Percentiles rank a stretch among this genome's conserved stretches.
These are phyloP conservation scores for Acephala macrosclerotiorum DNA, from an alignment of 2,329 filamentous ascomycete genomes.

Conservation along the genomic window DNA sequence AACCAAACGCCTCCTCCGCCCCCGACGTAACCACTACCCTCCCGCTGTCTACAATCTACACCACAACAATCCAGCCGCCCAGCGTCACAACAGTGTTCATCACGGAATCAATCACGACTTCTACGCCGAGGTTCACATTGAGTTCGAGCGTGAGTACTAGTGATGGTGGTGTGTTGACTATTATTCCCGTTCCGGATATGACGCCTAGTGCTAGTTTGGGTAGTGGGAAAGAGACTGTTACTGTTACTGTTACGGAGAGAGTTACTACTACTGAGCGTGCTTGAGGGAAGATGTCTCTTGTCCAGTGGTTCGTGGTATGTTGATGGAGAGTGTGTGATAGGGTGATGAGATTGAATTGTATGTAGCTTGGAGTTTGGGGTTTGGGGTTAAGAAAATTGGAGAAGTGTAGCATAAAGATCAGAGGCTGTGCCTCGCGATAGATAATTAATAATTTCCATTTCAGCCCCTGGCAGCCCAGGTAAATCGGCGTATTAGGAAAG, in stretches of 20 bases:
- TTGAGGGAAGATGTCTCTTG: neutral
- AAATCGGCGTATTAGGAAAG: too few relatives aligned
- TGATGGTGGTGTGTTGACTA: constrained; percentile 1
- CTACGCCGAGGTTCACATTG: neutral
- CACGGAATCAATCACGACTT: neutral
- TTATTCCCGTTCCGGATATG: constrained; percentile 17
- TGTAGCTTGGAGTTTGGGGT: neutral
- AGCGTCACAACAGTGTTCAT: neutral
- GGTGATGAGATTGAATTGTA: too few relatives aligned
- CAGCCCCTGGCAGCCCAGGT: neutral
- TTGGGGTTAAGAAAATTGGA: neutral
- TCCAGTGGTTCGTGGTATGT: neutral
- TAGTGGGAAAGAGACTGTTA: constrained; percentile 25
- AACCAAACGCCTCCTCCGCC: neutral
- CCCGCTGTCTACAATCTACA: constrained; percentile 3
- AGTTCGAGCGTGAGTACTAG: neutral
- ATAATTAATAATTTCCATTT: neutral
- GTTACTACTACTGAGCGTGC: constrained; percentile 25
- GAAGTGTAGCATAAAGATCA: neutral
- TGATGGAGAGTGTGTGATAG: neutral
- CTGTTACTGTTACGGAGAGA: constrained; percentile 25
- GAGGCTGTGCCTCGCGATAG: neutral
- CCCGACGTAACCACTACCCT: constrained; percentile 9
- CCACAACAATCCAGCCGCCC: neutral
- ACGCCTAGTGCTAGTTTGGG: neutral